A percentile compares a stretch with the other conserved stretches of the same genome.
These are phyloP conservation scores for Lojkania enalia DNA, from an alignment of 2,329 filamentous ascomycete genomes.

Conservation along the genomic window DNA sequence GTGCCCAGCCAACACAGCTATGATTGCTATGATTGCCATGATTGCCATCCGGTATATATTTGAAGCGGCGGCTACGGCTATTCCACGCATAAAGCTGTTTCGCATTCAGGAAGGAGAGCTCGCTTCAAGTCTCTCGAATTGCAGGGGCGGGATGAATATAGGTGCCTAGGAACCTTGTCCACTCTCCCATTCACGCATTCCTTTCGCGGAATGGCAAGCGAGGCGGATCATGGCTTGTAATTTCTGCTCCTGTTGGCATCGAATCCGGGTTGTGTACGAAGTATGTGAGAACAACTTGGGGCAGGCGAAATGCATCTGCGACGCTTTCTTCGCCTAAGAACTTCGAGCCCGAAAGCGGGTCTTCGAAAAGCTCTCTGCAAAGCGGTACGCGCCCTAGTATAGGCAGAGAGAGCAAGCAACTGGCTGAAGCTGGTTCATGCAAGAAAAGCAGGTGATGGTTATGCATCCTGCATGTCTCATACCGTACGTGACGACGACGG, in stretches of 20 bases:
- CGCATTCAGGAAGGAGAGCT: conserved; percentile 3
- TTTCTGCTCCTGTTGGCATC: too few species aligned
- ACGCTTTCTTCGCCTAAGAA: neutral
- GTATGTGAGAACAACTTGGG: too few species aligned
- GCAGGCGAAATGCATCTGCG: neutral
- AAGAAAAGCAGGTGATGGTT: neutral
- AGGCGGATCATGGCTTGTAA: too few species aligned
- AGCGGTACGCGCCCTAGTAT: neutral
- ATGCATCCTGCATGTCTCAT: conserved; percentile 2
- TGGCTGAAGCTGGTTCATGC: conserved; percentile 11
- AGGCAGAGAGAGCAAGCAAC: neutral
- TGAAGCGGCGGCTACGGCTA: neutral
- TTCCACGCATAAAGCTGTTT: conserved; percentile 4
- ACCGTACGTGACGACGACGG: conserved; percentile 4
- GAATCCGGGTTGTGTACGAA: too few species aligned
- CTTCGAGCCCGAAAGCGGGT: neutral
- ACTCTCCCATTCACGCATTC: too few species aligned
- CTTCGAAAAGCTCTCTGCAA: neutral
- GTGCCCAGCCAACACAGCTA: too few species aligned
- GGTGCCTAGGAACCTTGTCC: too few species aligned
- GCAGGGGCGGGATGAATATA: too few species aligned
- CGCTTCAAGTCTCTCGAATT: neutral
- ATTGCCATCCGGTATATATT: neutral
- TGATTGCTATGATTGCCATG: too few species aligned
- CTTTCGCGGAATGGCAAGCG: too few species aligned